Conservation (phyloP, 1,139 yeast species). For the Magnusiomyces suaveolens region DNA sequence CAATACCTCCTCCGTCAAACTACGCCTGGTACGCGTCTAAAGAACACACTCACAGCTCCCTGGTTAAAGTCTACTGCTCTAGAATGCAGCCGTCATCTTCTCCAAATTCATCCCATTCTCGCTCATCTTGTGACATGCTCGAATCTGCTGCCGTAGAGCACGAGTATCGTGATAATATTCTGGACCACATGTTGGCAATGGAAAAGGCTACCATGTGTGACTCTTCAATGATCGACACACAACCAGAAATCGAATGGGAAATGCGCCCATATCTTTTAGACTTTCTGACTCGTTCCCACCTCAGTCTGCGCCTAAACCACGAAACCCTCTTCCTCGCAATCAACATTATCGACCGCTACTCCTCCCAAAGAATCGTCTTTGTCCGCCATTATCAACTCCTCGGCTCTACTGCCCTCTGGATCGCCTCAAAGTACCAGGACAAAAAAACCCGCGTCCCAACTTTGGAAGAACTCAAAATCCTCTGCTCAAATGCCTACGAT, state of each 20-base stretch:
- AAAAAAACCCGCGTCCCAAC: constrained; percentile 82
- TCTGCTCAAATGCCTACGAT: constrained; percentile 81
- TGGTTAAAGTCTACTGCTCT: constrained; percentile 10
- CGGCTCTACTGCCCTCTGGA: constrained; percentile 91
- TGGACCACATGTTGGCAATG: constrained; percentile 29
- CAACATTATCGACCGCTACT: constrained; percentile 80
- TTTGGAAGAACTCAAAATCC: constrained; percentile 58
- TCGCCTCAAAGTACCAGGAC: constrained; percentile 91
- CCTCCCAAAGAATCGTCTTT: constrained; percentile 84
- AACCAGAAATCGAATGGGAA: constrained; percentile 89
- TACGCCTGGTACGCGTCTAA: constrained; percentile 4
- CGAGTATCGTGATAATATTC: constrained; percentile 33
- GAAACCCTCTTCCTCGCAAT: constrained; percentile 74
- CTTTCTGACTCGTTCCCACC: constrained; percentile 72
- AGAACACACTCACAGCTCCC: background rate
- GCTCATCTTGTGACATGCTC: constrained; percentile 6
- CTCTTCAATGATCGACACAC: constrained; percentile 69
- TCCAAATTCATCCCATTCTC: background rate
- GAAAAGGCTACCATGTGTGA: constrained; percentile 25
- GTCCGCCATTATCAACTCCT: constrained; percentile 87
- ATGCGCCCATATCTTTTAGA: constrained; percentile 87
- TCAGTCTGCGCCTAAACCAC: constrained; percentile 67
- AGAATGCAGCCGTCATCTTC: background rate
- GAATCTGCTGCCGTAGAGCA: constrained; percentile 15
- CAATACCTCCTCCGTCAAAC: no score